A percentile compares a stretch with the other conserved stretches of the same genome.
phyloP scores from a whole-genome alignment of 305 asterid species.

The Fraxinus nigra region DNA sequence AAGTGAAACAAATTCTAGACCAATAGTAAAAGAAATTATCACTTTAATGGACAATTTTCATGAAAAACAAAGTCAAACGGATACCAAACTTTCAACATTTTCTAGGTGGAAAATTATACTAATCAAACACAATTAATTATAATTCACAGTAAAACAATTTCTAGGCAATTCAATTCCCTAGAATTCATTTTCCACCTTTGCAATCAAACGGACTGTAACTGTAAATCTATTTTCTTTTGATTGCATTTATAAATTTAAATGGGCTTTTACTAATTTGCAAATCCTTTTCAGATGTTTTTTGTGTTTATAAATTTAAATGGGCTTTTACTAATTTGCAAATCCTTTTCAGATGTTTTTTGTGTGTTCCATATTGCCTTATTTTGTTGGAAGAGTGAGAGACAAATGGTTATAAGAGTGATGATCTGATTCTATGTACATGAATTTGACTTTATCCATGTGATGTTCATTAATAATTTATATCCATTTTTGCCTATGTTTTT shows the following conservation, averaged over 20 bases:
- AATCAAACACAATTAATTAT: too few species aligned
- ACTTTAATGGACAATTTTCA: too few species aligned
- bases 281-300: not conserved
- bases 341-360: not conserved
- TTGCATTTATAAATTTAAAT: not conserved
- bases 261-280: not conserved
- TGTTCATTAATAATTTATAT: constrained; percentile 2
- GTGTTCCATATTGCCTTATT: not conserved
- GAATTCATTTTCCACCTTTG: too few species aligned
- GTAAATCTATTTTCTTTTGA: not conserved
- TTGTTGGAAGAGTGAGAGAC: constrained; percentile 13
- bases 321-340: not conserved
- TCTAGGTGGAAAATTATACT: too few species aligned
- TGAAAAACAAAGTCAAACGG: too few species aligned
- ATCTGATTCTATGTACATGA: not conserved
- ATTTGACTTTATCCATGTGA: constrained; percentile 9
- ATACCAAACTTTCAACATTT: too few species aligned
- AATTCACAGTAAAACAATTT: too few species aligned
- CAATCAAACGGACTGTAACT: not conserved
- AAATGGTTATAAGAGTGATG: not conserved
- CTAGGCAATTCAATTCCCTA: too few species aligned
- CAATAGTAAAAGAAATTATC: too few species aligned
- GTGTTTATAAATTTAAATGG: not conserved
- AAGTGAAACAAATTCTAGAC: too few species aligned
- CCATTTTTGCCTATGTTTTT: constrained; percentile 3